These are phyloP conservation scores for Plenodomus tracheiphilus DNA, from an alignment of 2,329 filamentous ascomycete genomes.

Conservation along the genomic window DNA sequence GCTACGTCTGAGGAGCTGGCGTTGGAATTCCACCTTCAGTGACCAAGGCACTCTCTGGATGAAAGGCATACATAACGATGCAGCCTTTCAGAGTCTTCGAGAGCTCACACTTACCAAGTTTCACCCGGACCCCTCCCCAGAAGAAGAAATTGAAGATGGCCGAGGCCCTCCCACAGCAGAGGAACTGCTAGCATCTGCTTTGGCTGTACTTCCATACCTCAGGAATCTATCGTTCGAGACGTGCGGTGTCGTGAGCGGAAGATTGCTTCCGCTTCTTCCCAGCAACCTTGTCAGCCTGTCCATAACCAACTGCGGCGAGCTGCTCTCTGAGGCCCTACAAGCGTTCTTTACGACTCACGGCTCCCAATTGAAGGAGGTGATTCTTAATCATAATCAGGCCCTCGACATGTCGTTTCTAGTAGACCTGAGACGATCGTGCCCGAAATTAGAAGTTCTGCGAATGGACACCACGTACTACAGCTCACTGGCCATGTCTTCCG, in stretches of 20 bases:
- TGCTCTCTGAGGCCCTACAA: constrained; percentile 68
- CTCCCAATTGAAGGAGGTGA: constrained; percentile 65
- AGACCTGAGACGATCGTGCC: constrained; percentile 67
- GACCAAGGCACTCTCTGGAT: constrained; percentile 37
- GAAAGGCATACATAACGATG: constrained; percentile 51
- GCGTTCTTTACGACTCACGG: constrained; percentile 71
- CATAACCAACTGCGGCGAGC: constrained; percentile 76
- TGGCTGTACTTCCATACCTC: constrained; percentile 64
- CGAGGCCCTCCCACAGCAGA: constrained; percentile 39
- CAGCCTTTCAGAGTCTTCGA: constrained; percentile 42
- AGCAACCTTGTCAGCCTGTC: constrained; percentile 67
- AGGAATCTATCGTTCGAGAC: constrained; percentile 73
- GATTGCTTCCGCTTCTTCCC: constrained; percentile 71
- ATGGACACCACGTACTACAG: constrained; percentile 82
- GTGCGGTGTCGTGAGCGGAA: constrained; percentile 70
- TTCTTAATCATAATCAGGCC: constrained; percentile 76
- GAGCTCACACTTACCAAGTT: constrained; percentile 44
- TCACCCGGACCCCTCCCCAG: constrained; percentile 22
- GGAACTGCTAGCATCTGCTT: constrained; percentile 52
- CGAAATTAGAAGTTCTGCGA: constrained; percentile 68
- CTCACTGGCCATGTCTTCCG: constrained; percentile 66
- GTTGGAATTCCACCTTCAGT: constrained; percentile 60
- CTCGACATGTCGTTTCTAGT: constrained; percentile 76
- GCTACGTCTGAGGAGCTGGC: constrained; percentile 54
- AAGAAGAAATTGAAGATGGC: constrained; percentile 13